These are phyloP conservation scores for Cornus florida DNA, from an alignment of 148 eudicot genomes.

Conservation along the genomic window DNA sequence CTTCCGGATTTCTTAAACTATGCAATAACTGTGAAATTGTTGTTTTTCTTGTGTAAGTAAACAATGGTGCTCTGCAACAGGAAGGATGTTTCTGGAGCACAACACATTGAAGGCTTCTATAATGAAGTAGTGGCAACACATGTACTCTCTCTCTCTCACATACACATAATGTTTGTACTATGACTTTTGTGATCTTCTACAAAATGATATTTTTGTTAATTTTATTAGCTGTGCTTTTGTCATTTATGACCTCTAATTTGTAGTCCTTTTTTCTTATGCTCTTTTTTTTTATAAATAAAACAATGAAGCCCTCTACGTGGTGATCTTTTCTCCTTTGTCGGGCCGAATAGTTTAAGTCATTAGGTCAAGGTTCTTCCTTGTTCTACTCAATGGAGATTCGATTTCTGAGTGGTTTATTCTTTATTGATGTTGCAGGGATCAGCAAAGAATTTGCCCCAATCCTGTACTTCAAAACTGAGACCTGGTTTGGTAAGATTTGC, in stretches of 20 bases:
- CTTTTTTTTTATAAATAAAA: no score
- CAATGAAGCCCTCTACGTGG: no score
- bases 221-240: not conserved
- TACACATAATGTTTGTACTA: not conserved
- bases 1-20: not conserved
- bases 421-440: constrained; percentile 60
- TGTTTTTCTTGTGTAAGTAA: not conserved
- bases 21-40: not conserved
- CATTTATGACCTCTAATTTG: not conserved
- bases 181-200: not conserved
- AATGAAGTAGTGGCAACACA: constrained; percentile 69
- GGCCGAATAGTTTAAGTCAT: no score
- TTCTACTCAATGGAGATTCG: not conserved
- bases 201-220: no score
- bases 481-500: constrained; percentile 57
- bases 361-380: not conserved
- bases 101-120: constrained; percentile 53
- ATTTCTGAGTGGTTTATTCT: not conserved
- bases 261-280: not conserved
- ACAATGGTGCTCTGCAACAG: constrained; percentile 24
- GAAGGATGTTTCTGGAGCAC: constrained; percentile 67
- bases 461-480: constrained; percentile 49
- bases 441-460: constrained; percentile 59
- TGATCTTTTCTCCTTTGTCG: no score
- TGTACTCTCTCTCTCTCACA: constrained; percentile 34